Evolutionary conservation across 768 basidiomycete species (phyloP), one percentile per base, ranked within the genome.

Genomic region (Lentinula lateritia): DNA sequence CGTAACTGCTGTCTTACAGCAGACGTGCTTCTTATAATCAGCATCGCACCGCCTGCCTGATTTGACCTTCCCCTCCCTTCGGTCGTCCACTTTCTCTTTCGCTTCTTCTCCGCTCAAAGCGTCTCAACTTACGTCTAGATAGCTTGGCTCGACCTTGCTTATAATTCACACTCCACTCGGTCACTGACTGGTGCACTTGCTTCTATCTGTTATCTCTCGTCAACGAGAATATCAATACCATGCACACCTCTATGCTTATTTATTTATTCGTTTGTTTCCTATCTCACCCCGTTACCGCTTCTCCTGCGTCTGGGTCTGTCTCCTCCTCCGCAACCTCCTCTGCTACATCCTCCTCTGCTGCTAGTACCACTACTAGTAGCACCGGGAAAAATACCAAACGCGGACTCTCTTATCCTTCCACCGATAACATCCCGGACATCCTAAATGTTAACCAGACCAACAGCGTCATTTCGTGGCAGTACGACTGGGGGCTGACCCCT

Each of bases 401-500:
- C 12, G 80, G 80, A 13, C 65, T 82, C 28, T 76, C 78, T 5
- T 82, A 72, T 63, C 72, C 78, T 38, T 72, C 75, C 9, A 72
- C 70, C 9, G 73, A 76, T 46, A 72, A 74, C 7, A 73, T 76
- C 18, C 76, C 70, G 6, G 80, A 82, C 64, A 68, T 82, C 39
- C 62, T 70, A 46, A 78, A 80, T 57, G 76, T 77, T 52, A 82
- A 82, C 62, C 76, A 78, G 56, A 75, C 78, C 1, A 69, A 74
- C 20, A 78, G 78, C 61, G 68, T 75, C 13, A 73, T 78, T 35
- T 75, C 72, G 42, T 82, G 80, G 80, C 65, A 85, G 18, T 91
- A 82, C 63, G 77, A 81, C 66, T 82, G 81, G 92, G 76, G 78
- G 3, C 75, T 73, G 50, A 65, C 71, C 23, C 78, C 78, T 9